These are phyloP conservation scores for Diaporthe humulicola DNA, from an alignment of 2,329 filamentous ascomycete genomes.

Conservation along the genomic window DNA sequence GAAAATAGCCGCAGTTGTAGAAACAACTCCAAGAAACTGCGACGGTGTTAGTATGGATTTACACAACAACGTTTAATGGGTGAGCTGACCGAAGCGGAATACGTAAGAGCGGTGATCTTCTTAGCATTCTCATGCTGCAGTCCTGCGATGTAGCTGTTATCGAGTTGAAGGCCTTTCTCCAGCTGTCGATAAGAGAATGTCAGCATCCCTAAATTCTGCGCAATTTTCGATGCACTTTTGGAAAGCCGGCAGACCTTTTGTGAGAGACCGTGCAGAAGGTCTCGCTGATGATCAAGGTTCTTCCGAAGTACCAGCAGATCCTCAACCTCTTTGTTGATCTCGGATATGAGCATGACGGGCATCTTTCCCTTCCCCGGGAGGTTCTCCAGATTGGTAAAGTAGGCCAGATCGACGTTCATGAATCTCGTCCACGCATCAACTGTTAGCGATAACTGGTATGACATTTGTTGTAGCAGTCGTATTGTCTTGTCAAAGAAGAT, in stretches of 20 bases:
- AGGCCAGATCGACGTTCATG: not conserved
- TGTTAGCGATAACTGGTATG: not conserved
- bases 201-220: not conserved
- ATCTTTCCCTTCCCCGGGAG: not conserved
- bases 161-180: conserved; percentile 2
- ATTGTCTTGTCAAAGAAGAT: conserved; percentile 1
- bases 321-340: conserved; percentile 12
- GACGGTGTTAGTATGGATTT: not conserved
- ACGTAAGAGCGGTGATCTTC: not conserved
- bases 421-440: not conserved
- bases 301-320: not conserved
- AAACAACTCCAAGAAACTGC: not conserved
- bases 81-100: not conserved
- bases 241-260: not conserved
- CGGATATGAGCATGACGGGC: not conserved
- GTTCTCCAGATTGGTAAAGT: not conserved
- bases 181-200: not conserved
- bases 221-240: not conserved
- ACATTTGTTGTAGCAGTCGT: not conserved
- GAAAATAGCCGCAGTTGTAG: not conserved
- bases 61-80: too few relatives aligned
- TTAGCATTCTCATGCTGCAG: not conserved
- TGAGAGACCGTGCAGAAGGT: conserved; percentile 1
- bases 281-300: conserved; percentile 10
- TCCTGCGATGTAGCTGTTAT: not conserved